phyloP scores from a whole-genome alignment of 2,329 filamentous ascomycete genomes.

The Chrysosporium keratinophilum region DNA sequence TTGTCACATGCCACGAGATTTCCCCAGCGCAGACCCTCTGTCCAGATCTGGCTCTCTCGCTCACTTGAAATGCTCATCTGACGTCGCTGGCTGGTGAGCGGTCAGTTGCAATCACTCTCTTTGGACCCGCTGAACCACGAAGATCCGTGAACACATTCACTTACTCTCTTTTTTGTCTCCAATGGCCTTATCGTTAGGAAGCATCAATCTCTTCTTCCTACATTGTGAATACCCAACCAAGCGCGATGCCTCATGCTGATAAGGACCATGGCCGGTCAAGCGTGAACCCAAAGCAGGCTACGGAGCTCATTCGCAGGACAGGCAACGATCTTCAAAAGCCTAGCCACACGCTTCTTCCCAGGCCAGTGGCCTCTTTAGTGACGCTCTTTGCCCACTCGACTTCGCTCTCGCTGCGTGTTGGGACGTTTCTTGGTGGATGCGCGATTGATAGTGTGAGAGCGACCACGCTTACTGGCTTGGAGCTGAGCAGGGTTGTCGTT shows the following conservation, averaged over 20 bases:
- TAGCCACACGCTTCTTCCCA: constrained; percentile 32
- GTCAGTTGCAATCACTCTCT: neutral
- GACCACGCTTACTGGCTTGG: constrained; percentile 37
- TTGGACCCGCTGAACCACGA: too few species aligned
- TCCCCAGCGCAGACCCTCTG: neutral
- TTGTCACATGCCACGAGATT: neutral
- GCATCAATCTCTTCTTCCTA: neutral
- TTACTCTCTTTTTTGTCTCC: neutral
- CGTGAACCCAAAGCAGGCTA: neutral
- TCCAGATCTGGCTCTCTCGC: neutral
- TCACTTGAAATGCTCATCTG: neutral
- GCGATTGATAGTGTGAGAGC: constrained; percentile 37
- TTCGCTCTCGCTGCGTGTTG: constrained; percentile 36
- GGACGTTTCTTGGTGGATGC: constrained; percentile 35
- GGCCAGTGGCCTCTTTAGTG: constrained; percentile 36
- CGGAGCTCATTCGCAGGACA: neutral
- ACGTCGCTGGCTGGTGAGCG: neutral
- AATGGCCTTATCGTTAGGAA: constrained; percentile 2
- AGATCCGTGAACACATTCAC: neutral
- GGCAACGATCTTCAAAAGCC: neutral
- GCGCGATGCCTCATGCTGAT: constrained; percentile 2
- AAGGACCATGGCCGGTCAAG: neutral
- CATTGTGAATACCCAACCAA: neutral
- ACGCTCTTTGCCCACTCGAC: constrained; percentile 37
- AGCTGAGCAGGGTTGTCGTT: constrained; percentile 37